Base-by-base conservation (phyloP, 768 basidiomycete species). In the Glaciozyma martinii region DNA sequence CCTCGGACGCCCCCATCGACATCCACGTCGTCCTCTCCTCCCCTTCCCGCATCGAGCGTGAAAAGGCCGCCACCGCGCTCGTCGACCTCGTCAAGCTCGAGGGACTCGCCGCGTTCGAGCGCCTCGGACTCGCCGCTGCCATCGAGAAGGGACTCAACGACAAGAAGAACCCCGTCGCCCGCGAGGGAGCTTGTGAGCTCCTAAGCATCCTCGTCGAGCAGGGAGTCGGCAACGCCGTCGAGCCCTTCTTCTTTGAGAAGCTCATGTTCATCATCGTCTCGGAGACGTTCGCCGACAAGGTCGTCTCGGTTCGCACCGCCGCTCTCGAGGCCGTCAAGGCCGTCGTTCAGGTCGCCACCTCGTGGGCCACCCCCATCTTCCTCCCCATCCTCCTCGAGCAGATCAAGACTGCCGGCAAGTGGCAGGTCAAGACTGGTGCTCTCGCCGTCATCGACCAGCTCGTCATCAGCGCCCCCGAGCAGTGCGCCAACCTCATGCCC, bases 261-360 rank as follows among this genome's bases (percentile, higher is more conserved):
- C 49, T 74, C 64, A 86, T 86, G 52, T 82, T 93, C 61, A 82
- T 87, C n/a, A 75, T 87, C 53, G 77, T 97, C 60, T 85, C 86
- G 76, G 89, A 92, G 61, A 81, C 93, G 42, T 87, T 92, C 77
- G 88, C 89, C 83, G 94, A 98, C 76, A 97, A 97, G 78, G 90
- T 89, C 70, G 90, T 92, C 63, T 86, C 90, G 42, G 91, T 95
- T 67, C 86, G 93, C 61, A 75, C 77, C 54, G 89, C 90, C n/a
- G 88, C 92, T 44, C 77, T 84, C 25, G 74, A 82, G 9, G 90
- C 93, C 27, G 82, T 86, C 74, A 90, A 89, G 76, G 79, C 86
- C 32, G 85, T 95, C 76, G 78, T 94, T 68, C 89, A 90, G 75
- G 81, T 86, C 56, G 85, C 85, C 66, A 89, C 92, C 53, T 85